These are phyloP conservation scores for Scheffersomyces quercinus DNA, from an alignment of 1,139 yeast genomes.

Conservation along the genomic window DNA sequence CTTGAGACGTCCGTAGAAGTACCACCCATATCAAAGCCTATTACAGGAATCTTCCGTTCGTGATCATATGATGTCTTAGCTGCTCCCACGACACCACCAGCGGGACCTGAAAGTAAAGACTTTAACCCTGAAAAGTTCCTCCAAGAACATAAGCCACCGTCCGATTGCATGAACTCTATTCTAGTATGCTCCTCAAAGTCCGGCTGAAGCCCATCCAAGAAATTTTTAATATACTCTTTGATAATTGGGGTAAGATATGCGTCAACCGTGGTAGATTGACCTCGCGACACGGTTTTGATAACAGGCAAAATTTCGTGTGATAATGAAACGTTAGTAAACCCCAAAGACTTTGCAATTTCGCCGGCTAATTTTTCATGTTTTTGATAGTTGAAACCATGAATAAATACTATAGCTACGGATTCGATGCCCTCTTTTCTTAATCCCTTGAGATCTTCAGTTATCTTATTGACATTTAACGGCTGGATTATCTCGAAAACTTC, in stretches of 20 bases:
- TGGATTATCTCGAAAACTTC: slow-evolving; percentile 59
- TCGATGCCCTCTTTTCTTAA: slow-evolving; percentile 57
- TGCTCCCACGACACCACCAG: slow-evolving; percentile 62
- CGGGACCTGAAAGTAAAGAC: slow-evolving; percentile 58
- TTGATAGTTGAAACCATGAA: slow-evolving; percentile 72
- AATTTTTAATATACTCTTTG: slow-evolving; percentile 57
- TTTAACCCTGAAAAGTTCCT: slow-evolving; percentile 49
- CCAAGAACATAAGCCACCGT: slow-evolving; percentile 55
- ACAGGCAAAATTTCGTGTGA: slow-evolving; percentile 70
- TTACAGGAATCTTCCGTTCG: slow-evolving; percentile 39
- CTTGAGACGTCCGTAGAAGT: slow-evolving; percentile 60
- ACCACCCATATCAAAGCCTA: slow-evolving; percentile 65
- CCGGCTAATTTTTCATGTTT: slow-evolving; percentile 63
- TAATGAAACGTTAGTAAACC: slow-evolving; percentile 57
- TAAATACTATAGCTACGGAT: slow-evolving; percentile 65
- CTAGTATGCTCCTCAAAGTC: slow-evolving; percentile 30
- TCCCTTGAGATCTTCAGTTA: slow-evolving; percentile 37
- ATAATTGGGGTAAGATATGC: slow-evolving; percentile 79
- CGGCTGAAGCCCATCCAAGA: slow-evolving; percentile 60
- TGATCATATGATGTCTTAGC: slow-evolving; percentile 50
- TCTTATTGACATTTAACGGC: slow-evolving; percentile 43
- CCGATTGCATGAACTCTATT: slow-evolving; percentile 59
- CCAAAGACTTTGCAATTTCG: slow-evolving; percentile 55
- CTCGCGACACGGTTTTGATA: slow-evolving; percentile 71
- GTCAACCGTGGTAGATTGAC: slow-evolving; percentile 74